phyloP scores from a whole-genome alignment of 2,329 filamentous ascomycete species.

The Sarocladium brachiariae region DNA sequence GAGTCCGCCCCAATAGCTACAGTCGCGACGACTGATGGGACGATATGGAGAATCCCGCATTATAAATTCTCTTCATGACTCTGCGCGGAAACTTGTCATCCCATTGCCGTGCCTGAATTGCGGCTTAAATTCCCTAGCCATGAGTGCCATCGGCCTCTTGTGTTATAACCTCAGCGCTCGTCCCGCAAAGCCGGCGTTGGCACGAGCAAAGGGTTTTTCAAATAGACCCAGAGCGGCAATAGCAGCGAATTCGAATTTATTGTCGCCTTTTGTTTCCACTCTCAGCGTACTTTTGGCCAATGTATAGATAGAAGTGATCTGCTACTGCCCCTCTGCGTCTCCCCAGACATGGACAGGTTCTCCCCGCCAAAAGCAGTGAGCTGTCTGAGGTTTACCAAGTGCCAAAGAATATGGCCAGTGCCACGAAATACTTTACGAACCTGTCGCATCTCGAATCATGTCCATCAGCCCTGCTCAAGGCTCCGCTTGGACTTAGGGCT shows the following conservation, averaged over 20 bases:
- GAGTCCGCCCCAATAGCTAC: neutral
- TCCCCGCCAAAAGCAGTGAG: conserved; percentile 1
- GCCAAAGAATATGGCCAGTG: neutral
- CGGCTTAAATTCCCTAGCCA: neutral
- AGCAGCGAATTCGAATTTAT: no score
- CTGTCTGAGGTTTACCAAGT: neutral
- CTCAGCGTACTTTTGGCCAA: no score
- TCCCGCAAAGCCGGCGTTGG: neutral
- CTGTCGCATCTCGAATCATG: neutral
- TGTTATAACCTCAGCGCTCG: neutral
- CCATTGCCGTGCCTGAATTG: neutral
- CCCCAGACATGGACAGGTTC: no score
- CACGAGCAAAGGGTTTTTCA: no score
- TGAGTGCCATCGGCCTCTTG: neutral
- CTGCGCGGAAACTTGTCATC: neutral
- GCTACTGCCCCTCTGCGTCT: no score
- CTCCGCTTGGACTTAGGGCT: neutral
- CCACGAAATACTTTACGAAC: neutral
- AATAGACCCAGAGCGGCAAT: no score
- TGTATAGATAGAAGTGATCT: no score
- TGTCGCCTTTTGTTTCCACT: no score
- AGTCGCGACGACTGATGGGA: conserved; percentile 3
- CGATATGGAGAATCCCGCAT: neutral
- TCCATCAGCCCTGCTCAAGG: neutral
- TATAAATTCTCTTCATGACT: neutral